Conservation (phyloP, 2,329 filamentous ascomycete genomes). For the Pseudogymnoascus sp. region DNA sequence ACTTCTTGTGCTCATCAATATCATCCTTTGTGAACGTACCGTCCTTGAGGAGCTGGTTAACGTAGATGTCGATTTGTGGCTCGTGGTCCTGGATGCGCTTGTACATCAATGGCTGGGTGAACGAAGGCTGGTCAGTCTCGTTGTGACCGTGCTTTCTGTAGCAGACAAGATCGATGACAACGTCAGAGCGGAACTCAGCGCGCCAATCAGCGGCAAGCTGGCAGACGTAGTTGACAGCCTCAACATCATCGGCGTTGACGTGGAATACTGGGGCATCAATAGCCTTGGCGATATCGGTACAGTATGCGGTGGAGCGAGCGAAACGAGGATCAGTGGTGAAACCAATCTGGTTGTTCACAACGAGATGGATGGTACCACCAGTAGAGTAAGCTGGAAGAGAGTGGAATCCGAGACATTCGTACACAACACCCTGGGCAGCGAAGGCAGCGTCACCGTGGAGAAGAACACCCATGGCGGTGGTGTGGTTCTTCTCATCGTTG, state of each 20-base stretch:
- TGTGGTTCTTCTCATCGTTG: constrained; percentile 84
- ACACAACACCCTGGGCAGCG: constrained; percentile 92
- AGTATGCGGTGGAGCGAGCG: constrained; percentile 95
- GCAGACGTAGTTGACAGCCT: constrained; percentile 97
- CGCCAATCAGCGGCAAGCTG: constrained; percentile 97
- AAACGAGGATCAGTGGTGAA: constrained; percentile 99
- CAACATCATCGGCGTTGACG: constrained; percentile 96
- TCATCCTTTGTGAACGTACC: constrained; percentile 96
- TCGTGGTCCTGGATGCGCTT: constrained; percentile 87
- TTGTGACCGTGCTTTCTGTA: constrained; percentile 99
- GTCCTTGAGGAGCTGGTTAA: constrained; percentile 83
- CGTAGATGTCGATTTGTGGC: constrained; percentile 82
- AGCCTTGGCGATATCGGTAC: constrained; percentile 97
- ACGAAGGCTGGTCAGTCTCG: constrained; percentile 97
- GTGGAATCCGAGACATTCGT: constrained; percentile 97
- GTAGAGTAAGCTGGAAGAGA: constrained; percentile 93
- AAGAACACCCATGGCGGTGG: constrained; percentile 88
- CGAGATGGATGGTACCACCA: constrained; percentile 90
- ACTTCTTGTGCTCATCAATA: constrained; percentile 97
- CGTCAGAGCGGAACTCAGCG: constrained; percentile 96
- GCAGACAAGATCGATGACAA: constrained; percentile 96
- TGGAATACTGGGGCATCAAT: constrained; percentile 99
- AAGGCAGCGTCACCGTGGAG: constrained; percentile 97
- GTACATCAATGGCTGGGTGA: constrained; percentile 99
- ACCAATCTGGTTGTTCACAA: constrained; percentile 99